phyloP scores from a whole-genome alignment of 2,329 filamentous ascomycete genomes.

The Tolypocladium tundrense region DNA sequence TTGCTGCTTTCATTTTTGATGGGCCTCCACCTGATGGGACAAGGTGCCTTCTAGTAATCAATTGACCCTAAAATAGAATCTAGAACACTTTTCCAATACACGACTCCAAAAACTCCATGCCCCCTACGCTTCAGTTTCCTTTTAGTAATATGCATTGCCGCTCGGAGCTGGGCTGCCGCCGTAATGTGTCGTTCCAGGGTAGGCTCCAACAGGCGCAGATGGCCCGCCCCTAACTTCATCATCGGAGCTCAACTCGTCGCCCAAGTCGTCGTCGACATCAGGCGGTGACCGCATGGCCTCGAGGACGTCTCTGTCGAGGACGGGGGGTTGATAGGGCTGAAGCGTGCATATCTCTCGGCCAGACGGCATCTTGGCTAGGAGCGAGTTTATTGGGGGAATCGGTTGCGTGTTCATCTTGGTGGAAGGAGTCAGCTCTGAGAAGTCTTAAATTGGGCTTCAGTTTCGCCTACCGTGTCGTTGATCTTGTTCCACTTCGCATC shows the following conservation, averaged over 20 bases:
- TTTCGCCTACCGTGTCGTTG: slow-evolving; percentile 69
- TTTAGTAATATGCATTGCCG: slow-evolving; percentile 28
- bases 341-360: slow-evolving; percentile 76
- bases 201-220: slow-evolving; percentile 33
- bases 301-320: slow-evolving; percentile 54
- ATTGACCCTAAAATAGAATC: no score
- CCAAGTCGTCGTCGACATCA: slow-evolving; percentile 21
- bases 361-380: slow-evolving; percentile 73
- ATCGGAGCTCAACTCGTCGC: slow-evolving; percentile 26
- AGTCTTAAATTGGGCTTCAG: accelerated
- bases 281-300: slow-evolving; percentile 42
- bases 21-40: no score
- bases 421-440: slow-evolving; percentile 3
- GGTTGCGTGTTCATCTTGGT: slow-evolving; percentile 66
- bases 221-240: slow-evolving; percentile 21
- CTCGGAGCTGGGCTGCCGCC: slow-evolving; percentile 15
- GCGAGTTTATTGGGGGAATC: slow-evolving; percentile 59
- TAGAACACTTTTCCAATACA: background rate
- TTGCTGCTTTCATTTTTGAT: background rate
- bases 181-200: slow-evolving; percentile 37
- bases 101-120: background rate
- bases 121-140: background rate
- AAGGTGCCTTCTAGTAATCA: no score
- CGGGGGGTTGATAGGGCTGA: slow-evolving; percentile 55
- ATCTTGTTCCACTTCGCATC: slow-evolving; percentile 83